Evolutionary conservation across 306 rosid species (phyloP).

Genomic region (Cucumis hystrix): DNA sequence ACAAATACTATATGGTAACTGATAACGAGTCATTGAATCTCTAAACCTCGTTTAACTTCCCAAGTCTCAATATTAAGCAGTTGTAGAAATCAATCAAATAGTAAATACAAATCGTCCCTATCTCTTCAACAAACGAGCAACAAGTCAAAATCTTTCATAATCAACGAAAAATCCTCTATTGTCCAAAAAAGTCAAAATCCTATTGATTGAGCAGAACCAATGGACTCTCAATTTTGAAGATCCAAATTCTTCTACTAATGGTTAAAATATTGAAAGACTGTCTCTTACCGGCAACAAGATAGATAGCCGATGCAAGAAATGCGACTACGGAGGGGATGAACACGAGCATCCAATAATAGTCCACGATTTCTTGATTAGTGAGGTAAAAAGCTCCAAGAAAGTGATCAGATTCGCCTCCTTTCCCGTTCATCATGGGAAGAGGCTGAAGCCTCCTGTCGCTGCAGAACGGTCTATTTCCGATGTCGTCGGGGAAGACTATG

Average conservation of each 20-base stretch:
- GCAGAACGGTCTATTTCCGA: constrained; percentile 58
- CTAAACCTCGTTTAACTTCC: background rate
- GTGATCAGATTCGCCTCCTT: constrained; percentile 47
- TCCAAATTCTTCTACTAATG: background rate
- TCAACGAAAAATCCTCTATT: background rate
- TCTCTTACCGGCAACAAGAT: constrained; percentile 70
- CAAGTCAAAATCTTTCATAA: background rate
- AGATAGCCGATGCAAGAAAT: constrained; percentile 41
- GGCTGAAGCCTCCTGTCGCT: constrained; percentile 48
- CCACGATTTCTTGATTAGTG: constrained; percentile 78
- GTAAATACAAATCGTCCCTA: background rate
- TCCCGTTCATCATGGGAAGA: constrained; percentile 27
- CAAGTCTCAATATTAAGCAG: background rate
- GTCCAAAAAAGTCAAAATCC: background rate
- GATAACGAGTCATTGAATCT: background rate
- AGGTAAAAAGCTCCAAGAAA: constrained; percentile 54
- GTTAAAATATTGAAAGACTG: background rate
- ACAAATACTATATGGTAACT: background rate
- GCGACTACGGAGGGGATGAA: constrained; percentile 61
- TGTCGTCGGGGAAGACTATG: constrained; percentile 52
- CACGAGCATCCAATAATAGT: constrained; percentile 83
- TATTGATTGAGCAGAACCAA: background rate
- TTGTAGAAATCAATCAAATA: background rate
- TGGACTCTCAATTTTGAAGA: background rate
- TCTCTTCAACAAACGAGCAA: background rate